Percentiles rank a stretch among this genome's conserved stretches.
Evolutionary conservation across 2,329 filamentous ascomycete species (phyloP).

Genomic region (Neoarthrinium moseri): DNA sequence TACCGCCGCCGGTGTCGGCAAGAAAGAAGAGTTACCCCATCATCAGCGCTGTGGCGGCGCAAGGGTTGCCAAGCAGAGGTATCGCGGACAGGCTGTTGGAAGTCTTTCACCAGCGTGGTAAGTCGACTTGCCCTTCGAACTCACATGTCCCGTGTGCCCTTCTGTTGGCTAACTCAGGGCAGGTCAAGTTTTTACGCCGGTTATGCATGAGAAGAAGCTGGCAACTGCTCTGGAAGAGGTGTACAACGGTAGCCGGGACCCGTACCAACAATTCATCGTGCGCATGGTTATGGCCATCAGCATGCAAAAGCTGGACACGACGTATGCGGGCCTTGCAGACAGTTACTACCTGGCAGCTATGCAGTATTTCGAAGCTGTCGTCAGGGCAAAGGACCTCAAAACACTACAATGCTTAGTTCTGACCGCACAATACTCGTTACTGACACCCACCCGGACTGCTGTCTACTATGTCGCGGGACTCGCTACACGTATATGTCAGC

Average conservation of each 20-base stretch:
- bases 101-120: slow-evolving; percentile 83
- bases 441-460: slow-evolving; percentile 88
- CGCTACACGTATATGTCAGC: slow-evolving; percentile 83
- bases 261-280: slow-evolving; percentile 84
- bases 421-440: slow-evolving; percentile 85
- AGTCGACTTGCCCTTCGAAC: slow-evolving; percentile 25
- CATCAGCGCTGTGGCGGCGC: slow-evolving; percentile 80
- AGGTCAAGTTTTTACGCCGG: slow-evolving; percentile 88
- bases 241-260: slow-evolving; percentile 71
- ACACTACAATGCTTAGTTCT: slow-evolving; percentile 87
- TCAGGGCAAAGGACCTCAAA: slow-evolving; percentile 84
- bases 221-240: slow-evolving; percentile 76
- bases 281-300: slow-evolving; percentile 94
- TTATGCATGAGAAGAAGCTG: slow-evolving; percentile 81
- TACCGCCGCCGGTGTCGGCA: slow-evolving; percentile 46
- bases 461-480: slow-evolving; percentile 92
- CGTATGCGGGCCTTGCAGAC: slow-evolving; percentile 91
- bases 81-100: slow-evolving; percentile 79
- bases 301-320: slow-evolving; percentile 84
- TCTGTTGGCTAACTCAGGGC: slow-evolving; percentile 14
- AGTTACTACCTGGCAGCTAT: slow-evolving; percentile 93
- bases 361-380: slow-evolving; percentile 76
- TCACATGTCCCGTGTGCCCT: slow-evolving; percentile 5
- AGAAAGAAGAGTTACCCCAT: slow-evolving; percentile 88
- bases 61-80: slow-evolving; percentile 68